Conservation (phyloP, 2,329 filamentous ascomycete genomes). For the Orbilia javanica region DNA sequence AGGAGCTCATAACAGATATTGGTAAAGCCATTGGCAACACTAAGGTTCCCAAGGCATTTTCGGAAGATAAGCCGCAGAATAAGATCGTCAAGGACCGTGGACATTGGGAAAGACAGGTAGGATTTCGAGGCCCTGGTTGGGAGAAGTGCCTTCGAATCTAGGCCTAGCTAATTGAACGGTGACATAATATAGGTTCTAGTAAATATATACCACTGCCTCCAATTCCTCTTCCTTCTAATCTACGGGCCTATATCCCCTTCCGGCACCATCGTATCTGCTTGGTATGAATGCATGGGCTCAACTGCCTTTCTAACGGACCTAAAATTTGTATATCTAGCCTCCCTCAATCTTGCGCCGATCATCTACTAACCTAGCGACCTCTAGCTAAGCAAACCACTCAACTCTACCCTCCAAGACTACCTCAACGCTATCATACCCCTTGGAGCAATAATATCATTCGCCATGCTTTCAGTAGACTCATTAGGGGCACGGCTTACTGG, state of each 20-base stretch:
- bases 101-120: constrained; percentile 49
- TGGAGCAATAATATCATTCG: constrained; percentile 60
- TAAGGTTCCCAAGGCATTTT: constrained; percentile 31
- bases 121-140: neutral
- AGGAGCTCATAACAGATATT: constrained; percentile 42
- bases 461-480: constrained; percentile 60
- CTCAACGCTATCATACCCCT: constrained; percentile 59
- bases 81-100: constrained; percentile 28
- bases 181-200: constrained; percentile 67
- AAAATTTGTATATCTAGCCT: constrained; percentile 50
- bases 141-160: neutral
- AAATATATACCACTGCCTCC: constrained; percentile 80
- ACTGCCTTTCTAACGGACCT: constrained; percentile 73
- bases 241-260: constrained; percentile 73
- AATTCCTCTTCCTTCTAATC: constrained; percentile 78
- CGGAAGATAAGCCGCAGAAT: constrained; percentile 2
- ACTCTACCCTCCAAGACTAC: constrained; percentile 58
- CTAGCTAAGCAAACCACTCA: constrained; percentile 58
- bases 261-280: constrained; percentile 74
- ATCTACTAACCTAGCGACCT: constrained; percentile 19
- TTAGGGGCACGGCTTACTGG: constrained; percentile 58
- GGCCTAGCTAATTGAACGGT: neutral
- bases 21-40: constrained; percentile 22
- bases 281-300: constrained; percentile 79
- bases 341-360: neutral